Evolutionary conservation across 768 basidiomycete species (phyloP).

Genomic region (Pseudohyphozyma bogoriensis): DNA sequence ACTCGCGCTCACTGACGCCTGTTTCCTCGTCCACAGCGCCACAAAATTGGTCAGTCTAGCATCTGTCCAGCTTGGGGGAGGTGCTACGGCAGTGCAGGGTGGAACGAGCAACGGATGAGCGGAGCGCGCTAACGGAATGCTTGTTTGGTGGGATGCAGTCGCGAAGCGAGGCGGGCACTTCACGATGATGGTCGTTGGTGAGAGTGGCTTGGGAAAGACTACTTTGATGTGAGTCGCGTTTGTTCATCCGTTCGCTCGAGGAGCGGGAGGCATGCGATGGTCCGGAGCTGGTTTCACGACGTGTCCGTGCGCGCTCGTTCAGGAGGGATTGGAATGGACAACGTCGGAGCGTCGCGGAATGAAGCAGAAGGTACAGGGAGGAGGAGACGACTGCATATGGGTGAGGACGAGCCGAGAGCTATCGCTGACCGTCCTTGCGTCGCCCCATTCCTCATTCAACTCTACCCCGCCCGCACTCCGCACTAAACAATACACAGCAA

Average conservation of each 20-base stretch:
- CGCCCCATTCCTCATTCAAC: neutral
- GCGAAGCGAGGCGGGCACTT: constrained; percentile 95
- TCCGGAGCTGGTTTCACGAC: neutral
- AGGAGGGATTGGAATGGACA: too few relatives aligned
- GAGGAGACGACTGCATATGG: too few relatives aligned
- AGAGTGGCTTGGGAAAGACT: constrained; percentile 85
- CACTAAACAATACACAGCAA: constrained; percentile 82
- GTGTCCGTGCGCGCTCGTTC: constrained; percentile 1
- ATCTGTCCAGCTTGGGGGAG: too few relatives aligned
- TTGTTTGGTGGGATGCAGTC: constrained; percentile 41
- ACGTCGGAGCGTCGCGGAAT: neutral
- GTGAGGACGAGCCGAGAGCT: neutral
- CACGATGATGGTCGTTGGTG: constrained; percentile 99
- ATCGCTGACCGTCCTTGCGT: neutral
- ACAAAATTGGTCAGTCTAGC: constrained; percentile 62
- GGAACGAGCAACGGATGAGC: neutral
- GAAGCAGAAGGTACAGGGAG: neutral
- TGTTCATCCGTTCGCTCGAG: neutral
- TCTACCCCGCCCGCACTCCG: neutral
- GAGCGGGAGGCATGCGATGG: neutral
- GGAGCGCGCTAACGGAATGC: neutral
- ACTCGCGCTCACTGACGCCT: neutral
- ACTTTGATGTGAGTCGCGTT: constrained; percentile 16
- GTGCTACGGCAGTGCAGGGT: neutral
- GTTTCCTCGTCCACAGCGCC: constrained; percentile 51